A percentile compares a stretch with the other conserved stretches of the same genome.
Evolutionary conservation across 164 flowering plant species (phyloP).

Genomic region (Liquidambar formosana): DNA sequence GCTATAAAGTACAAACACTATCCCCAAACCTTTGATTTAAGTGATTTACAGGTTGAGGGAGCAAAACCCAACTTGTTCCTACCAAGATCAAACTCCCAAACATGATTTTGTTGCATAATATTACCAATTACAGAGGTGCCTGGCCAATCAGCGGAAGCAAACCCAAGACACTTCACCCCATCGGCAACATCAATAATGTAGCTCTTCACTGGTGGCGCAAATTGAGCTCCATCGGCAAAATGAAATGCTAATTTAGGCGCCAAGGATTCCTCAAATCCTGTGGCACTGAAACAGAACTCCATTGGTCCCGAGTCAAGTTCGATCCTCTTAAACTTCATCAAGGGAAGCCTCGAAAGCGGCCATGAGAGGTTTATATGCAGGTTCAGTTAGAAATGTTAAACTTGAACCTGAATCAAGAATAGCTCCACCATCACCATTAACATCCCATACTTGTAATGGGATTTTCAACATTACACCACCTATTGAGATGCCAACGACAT

Average conservation of each 20-base stretch:
- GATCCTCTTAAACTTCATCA: not conserved
- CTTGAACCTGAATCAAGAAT: not conserved
- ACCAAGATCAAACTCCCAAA: not conserved
- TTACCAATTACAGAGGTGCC: not conserved
- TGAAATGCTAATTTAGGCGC: not conserved
- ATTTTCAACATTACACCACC: not conserved
- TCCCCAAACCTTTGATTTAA: too few species aligned
- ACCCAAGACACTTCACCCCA: not conserved
- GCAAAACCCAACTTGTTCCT: not conserved
- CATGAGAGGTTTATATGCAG: not conserved
- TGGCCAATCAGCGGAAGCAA: not conserved
- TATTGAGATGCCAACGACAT: not conserved
- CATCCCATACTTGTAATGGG: not conserved
- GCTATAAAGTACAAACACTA: too few species aligned
- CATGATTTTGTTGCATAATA: slow-evolving; percentile 3
- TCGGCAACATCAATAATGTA: not conserved
- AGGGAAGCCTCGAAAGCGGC: not conserved
- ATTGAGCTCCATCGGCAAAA: not conserved
- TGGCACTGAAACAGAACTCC: slow-evolving; percentile 3
- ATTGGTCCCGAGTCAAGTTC: not conserved
- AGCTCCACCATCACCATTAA: not conserved
- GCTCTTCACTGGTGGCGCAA: not conserved
- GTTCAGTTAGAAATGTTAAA: not conserved
- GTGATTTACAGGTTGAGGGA: slow-evolving; percentile 5
- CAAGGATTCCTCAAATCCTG: not conserved